Evolutionary conservation across 78 protist genomes (phyloP).

Genomic region (Mastigamoeba balamuthi): DNA sequence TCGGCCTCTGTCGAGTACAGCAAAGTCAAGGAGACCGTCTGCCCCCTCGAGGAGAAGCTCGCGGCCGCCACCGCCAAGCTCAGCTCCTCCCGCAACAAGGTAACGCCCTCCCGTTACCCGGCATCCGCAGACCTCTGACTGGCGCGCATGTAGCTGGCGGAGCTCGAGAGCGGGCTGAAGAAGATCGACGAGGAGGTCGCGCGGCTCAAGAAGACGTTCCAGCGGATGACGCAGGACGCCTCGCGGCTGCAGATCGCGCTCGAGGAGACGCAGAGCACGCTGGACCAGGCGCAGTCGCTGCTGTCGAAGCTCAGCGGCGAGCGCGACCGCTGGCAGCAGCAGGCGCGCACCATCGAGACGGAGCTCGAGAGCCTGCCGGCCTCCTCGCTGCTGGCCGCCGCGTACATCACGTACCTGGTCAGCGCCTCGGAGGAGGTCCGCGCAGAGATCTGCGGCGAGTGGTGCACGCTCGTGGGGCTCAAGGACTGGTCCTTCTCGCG

Average conservation of each 20-base stretch:
- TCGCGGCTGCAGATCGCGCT: constrained; percentile 13
- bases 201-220: constrained; percentile 26
- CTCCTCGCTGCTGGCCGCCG: constrained; percentile 30
- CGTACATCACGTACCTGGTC: constrained; percentile 46
- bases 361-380: not conserved
- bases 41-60: constrained; percentile 19
- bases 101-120: too few relatives aligned
- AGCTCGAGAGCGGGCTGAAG: constrained; percentile 12
- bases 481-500: not conserved
- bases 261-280: constrained; percentile 8
- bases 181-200: constrained; percentile 37
- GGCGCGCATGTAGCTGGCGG: not conserved
- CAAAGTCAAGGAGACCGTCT: constrained; percentile 4
- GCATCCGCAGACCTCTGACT: too few relatives aligned
- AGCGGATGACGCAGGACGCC: constrained; percentile 46
- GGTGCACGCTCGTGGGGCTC: not conserved
- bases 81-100: not conserved
- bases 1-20: constrained; percentile 54
- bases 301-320: constrained; percentile 67
- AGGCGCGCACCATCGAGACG: not conserved
- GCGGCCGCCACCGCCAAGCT: not conserved
- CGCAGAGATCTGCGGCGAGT: not conserved
- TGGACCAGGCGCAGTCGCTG: constrained; percentile 38
- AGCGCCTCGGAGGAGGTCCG: constrained; percentile 42
- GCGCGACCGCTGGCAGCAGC: constrained; percentile 52